Conservation (phyloP, 371 early-diverging fungal genomes). For the Lichtheimia ornata region DNA sequence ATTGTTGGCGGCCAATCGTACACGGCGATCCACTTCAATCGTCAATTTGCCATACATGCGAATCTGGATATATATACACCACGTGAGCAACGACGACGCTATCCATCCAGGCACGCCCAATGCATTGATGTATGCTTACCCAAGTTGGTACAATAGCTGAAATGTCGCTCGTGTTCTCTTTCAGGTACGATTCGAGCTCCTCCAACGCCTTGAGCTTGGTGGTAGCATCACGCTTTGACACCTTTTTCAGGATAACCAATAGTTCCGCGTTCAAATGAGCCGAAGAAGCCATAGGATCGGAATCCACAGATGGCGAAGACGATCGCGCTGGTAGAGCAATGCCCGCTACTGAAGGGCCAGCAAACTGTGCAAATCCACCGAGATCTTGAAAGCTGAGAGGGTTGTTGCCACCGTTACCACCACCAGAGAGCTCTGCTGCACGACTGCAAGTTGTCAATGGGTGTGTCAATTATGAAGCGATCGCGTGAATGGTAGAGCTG, state of each 20-base stretch:
- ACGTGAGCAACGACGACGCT: too few relatives aligned
- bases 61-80: background rate
- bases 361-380: conserved; percentile 72
- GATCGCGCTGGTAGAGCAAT: conserved; percentile 5
- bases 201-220: conserved; percentile 75
- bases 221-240: conserved; percentile 64
- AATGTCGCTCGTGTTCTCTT: conserved; percentile 35
- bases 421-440: conserved; percentile 67
- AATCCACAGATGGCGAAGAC: conserved; percentile 23
- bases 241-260: conserved; percentile 60
- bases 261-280: conserved; percentile 55
- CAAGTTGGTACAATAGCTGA: conserved; percentile 30
- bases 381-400: conserved; percentile 52
- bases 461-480: background rate
- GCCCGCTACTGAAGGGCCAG: conserved; percentile 20
- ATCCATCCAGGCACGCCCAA: too few relatives aligned
- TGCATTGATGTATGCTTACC: conserved; percentile 19
- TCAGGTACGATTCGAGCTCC: conserved; percentile 58
- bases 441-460: conserved; percentile 47
- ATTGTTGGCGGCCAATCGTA: conserved; percentile 54
- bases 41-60: conserved; percentile 56
- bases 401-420: conserved; percentile 35
- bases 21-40: conserved; percentile 66
- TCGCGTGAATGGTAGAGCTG: background rate
- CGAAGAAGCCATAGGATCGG: conserved; percentile 21